Evolutionary conservation across 163 green algal genomes (phyloP).

Genomic region (Chlamydomonas reinhardtii): DNA sequence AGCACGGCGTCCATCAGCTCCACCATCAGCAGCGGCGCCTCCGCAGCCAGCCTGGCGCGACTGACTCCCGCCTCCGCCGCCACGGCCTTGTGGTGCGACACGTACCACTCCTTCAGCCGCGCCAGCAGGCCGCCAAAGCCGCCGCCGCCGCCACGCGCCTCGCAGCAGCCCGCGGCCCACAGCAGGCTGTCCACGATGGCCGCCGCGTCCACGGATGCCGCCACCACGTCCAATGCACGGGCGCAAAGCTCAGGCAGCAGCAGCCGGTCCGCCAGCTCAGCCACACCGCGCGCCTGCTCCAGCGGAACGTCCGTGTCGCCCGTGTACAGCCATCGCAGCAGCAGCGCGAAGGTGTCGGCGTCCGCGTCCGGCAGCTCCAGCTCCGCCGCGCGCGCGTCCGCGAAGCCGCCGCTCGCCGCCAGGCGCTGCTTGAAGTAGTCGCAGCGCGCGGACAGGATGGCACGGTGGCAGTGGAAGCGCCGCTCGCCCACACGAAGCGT

Average conservation of each 20-base stretch:
- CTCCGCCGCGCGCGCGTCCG: not conserved
- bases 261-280: conserved; percentile 32
- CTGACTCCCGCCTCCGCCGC: too few relatives aligned
- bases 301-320: not conserved
- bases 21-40: too few relatives aligned
- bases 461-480: not conserved
- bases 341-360: not conserved
- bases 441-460: not conserved
- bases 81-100: too few relatives aligned
- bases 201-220: too few relatives aligned
- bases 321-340: conserved; percentile 12
- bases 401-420: not conserved
- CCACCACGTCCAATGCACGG: too few relatives aligned
- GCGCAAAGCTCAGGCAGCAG: not conserved
- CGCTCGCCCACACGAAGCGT: not conserved
- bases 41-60: too few relatives aligned
- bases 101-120: too few relatives aligned
- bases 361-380: conserved; percentile 10
- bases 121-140: too few relatives aligned
- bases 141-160: too few relatives aligned
- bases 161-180: too few relatives aligned
- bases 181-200: too few relatives aligned
- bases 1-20: too few relatives aligned
- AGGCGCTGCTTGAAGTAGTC: conserved; percentile 7
- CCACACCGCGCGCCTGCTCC: not conserved